phyloP scores from a whole-genome alignment of 139 green algal genomes.

The Closterium sp. region DNA sequence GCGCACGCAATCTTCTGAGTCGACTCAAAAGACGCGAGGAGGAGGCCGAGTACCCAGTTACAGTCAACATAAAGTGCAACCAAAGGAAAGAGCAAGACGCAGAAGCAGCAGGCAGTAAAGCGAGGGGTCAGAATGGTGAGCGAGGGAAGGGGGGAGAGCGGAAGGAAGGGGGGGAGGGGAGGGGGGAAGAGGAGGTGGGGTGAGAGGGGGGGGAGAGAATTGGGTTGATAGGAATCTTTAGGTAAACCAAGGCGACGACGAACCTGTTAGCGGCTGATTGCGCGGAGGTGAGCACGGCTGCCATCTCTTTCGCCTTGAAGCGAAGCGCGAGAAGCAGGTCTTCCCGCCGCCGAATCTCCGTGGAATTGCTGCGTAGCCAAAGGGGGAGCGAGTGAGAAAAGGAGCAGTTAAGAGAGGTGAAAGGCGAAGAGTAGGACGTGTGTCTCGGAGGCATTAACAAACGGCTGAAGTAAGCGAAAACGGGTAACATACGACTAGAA shows the following conservation, averaged over 20 bases:
- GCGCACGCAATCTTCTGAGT: too few relatives aligned
- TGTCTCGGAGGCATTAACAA: too few relatives aligned
- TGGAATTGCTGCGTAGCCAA: background rate
- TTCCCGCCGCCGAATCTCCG: constrained; percentile 20
- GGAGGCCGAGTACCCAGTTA: too few relatives aligned
- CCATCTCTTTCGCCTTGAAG: constrained; percentile 17
- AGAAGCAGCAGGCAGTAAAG: background rate
- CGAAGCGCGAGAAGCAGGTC: constrained; percentile 26
- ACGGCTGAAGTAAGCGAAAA: too few relatives aligned
- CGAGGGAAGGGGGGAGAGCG: too few relatives aligned
- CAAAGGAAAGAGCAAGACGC: background rate
- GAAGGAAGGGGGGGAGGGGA: too few relatives aligned
- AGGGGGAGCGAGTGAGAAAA: background rate
- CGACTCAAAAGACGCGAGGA: background rate
- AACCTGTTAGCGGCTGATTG: constrained; percentile 2
- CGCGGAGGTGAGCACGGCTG: constrained; percentile 2
- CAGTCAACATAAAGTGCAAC: background rate
- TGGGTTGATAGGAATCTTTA: too few relatives aligned
- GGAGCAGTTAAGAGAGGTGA: background rate
- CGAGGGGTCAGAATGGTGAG: too few relatives aligned
- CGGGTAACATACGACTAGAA: too few relatives aligned
- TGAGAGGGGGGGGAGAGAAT: too few relatives aligned
- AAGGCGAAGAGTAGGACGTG: background rate
- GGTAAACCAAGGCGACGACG: background rate
- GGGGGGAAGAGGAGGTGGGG: too few relatives aligned